Conservation (phyloP, 148 eudicot species). For the Arctostaphylos glauca region DNA sequence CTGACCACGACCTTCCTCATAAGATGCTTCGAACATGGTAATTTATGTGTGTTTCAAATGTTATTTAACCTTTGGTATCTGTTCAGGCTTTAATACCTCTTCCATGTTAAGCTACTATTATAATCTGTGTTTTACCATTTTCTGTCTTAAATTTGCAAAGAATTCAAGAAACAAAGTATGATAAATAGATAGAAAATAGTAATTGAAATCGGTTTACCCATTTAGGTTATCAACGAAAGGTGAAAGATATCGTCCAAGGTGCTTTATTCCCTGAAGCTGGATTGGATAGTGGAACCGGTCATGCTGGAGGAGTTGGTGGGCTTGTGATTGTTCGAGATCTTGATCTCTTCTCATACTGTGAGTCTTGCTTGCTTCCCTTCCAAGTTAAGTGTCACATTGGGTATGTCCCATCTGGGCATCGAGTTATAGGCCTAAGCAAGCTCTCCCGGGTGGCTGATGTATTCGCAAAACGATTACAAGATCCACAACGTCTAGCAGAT, state of each 20-base stretch:
- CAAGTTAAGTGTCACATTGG: slow-evolving; percentile 93
- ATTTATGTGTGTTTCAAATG: neutral
- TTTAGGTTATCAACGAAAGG: slow-evolving; percentile 68
- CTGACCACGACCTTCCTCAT: neutral
- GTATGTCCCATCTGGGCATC: slow-evolving; percentile 79
- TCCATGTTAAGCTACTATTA: neutral
- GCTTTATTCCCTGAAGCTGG: slow-evolving; percentile 96
- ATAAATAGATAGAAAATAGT: neutral
- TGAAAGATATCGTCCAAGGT: slow-evolving; percentile 74
- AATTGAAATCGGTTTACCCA: slow-evolving; percentile 4
- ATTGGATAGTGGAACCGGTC: slow-evolving; percentile 51
- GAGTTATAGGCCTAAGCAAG: slow-evolving; percentile 92
- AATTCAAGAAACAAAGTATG: neutral
- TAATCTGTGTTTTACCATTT: neutral
- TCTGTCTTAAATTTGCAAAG: neutral
- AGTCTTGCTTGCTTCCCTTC: slow-evolving; percentile 87
- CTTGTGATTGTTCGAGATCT: slow-evolving; percentile 87
- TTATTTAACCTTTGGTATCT: neutral
- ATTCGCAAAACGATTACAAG: slow-evolving; percentile 82
- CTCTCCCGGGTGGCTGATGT: slow-evolving; percentile 85
- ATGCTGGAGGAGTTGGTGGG: slow-evolving; percentile 95
- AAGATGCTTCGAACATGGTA: neutral
- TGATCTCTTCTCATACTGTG: slow-evolving; percentile 85
- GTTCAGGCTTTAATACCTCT: neutral
- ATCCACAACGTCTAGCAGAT: slow-evolving; percentile 78